These are phyloP conservation scores for Capniomyces stellatus DNA, from an alignment of 371 early-diverging fungal genomes.

Conservation along the genomic window DNA sequence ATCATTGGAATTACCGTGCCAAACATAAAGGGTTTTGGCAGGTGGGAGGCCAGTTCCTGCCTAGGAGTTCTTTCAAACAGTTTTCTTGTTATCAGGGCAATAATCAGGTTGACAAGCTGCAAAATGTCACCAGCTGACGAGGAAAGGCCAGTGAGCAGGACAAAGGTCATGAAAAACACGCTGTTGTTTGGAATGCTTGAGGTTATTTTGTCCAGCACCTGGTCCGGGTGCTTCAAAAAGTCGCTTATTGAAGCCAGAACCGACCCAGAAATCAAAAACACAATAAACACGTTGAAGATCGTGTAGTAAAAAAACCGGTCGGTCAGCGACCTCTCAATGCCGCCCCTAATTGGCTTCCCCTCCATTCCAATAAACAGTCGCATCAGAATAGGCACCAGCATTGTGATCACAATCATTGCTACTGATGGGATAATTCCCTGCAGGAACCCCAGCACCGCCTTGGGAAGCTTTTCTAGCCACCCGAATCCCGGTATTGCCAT, in stretches of 20 bases:
- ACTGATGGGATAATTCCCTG: constrained; percentile 58
- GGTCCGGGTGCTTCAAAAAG: constrained; percentile 8
- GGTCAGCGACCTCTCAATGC: constrained; percentile 33
- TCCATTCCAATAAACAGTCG: constrained; percentile 39
- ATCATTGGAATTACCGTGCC: constrained; percentile 25
- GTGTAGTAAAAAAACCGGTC: constrained; percentile 52
- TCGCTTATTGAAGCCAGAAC: constrained; percentile 27
- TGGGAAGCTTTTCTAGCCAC: constrained; percentile 9
- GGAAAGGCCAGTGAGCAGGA: constrained; percentile 41
- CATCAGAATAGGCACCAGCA: constrained; percentile 45
- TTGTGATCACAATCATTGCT: constrained; percentile 37
- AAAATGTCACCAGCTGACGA: constrained; percentile 38
- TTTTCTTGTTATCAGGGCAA: constrained; percentile 31
- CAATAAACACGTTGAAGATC: constrained; percentile 54
- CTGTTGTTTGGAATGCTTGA: constrained; percentile 35
- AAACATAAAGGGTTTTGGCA: constrained; percentile 11
- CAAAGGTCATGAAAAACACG: constrained; percentile 63
- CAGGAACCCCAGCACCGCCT: constrained; percentile 35
- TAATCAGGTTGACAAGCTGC: constrained; percentile 39
- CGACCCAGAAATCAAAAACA: constrained; percentile 46
- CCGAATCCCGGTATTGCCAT: constrained; percentile 28
- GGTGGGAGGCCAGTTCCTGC: constrained; percentile 28
- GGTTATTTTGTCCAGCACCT: constrained; percentile 10
- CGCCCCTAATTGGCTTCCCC: constrained; percentile 34
- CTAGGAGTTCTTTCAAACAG: constrained; percentile 49